Evolutionary conservation across 345 rosid genomes (phyloP), one percentile per base, ranked within the genome.

Genomic region (Lumnitzera racemosa): DNA sequence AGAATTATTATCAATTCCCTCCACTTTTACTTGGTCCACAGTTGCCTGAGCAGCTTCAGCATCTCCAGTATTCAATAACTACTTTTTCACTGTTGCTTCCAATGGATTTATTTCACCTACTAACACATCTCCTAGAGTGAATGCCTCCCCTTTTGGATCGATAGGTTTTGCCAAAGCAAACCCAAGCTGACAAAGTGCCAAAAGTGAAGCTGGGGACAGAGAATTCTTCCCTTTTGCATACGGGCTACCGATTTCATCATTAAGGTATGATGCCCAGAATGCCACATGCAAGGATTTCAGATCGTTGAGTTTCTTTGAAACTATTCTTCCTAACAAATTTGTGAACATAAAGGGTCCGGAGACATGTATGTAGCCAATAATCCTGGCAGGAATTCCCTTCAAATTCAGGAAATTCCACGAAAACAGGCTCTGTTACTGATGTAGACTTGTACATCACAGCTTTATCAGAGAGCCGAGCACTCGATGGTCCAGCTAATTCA

Each of bases 31-130:
- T 89, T 89, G 86, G 62, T 89, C 82, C 59, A 89, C 95, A 24
- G 98, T 85, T 41, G 92, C 98, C 69, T 82, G 94, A 56, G 98
- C 98, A 77, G 96, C 98, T 81, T 83, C 86, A 51, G 80, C 96
- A 61, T 81, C 83, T 63, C 80, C 88, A 20, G 83, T 79, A 73
- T 85, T 80, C 63, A 74, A 72, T 69, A 89, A 71, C 7, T 89
- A 83, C 80, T 78, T 80, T 76, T 82, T 87, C 70, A 92, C 84
- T 20, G 87, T 91, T 62, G 67, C 69, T 72, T 89, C 96, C 66
- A 89, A 70, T 36, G 95, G 88, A 81, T 83, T 87, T 56, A 73
- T 82, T 75, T 87, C 96, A 59, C 94, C 98, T 72, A 85, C 82
- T 68, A 80, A 75, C 61, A 92, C 79, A 68, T 92, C 96, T 58